Evolutionary conservation across 257 asterid genomes (phyloP).

Genomic region (Plantago ovata): DNA sequence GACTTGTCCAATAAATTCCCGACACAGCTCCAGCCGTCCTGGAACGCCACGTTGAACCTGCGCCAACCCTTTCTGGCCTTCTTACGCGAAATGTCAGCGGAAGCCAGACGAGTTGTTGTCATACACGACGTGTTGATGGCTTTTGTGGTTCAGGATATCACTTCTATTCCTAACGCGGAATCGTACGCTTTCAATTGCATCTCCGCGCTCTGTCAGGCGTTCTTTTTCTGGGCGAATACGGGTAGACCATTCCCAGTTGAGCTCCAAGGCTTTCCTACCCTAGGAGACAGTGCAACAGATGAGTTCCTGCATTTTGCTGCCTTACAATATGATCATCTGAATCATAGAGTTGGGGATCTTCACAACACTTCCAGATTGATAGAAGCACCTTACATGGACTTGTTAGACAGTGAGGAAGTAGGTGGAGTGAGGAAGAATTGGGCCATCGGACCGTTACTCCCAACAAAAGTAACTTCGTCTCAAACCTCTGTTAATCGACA

Average conservation of each 20-base stretch:
- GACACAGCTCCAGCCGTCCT: conserved; percentile 36
- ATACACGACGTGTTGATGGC: conserved; percentile 40
- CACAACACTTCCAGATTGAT: conserved; percentile 36
- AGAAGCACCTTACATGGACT: conserved; percentile 28
- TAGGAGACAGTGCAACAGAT: conserved; percentile 8
- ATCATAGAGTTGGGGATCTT: conserved; percentile 24
- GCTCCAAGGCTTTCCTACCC: conserved; percentile 21
- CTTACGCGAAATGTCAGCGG: conserved; percentile 8
- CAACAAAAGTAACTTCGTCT: conserved; percentile 4
- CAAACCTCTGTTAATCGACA: not conserved
- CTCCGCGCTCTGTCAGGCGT: conserved; percentile 26
- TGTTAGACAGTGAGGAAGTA: conserved; percentile 21
- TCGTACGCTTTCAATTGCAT: conserved; percentile 33
- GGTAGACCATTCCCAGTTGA: conserved; percentile 4
- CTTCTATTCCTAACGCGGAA: conserved; percentile 31
- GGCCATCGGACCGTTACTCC: conserved; percentile 44
- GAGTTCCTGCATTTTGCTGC: conserved; percentile 8
- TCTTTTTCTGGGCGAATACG: conserved; percentile 8
- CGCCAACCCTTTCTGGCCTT: conserved; percentile 24
- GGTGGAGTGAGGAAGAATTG: conserved; percentile 20
- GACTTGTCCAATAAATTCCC: conserved; percentile 26
- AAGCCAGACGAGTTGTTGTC: conserved; percentile 22
- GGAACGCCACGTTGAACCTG: conserved; percentile 32
- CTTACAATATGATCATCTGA: conserved; percentile 13
- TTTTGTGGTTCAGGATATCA: conserved; percentile 28